These are phyloP conservation scores for Inonotus obliquus DNA, from an alignment of 1,284 basidiomycete genomes.

Conservation along the genomic window DNA sequence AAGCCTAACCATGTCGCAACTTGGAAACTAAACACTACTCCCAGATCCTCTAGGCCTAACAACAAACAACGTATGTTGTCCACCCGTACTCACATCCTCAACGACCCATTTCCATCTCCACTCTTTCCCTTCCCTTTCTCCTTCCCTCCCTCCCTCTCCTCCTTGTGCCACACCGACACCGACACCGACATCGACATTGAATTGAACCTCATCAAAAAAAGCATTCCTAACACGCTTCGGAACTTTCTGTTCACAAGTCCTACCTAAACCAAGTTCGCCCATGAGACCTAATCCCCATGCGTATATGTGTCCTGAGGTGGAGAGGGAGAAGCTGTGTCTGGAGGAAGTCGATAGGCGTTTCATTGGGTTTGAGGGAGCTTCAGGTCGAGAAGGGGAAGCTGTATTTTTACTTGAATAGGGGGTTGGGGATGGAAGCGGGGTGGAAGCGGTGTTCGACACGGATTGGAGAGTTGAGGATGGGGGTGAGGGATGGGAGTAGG, in stretches of 20 bases:
- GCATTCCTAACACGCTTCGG: slow-evolving; percentile 22
- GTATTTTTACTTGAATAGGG: background rate
- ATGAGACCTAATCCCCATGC: slow-evolving; percentile 48
- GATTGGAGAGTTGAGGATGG: slow-evolving; percentile 26
- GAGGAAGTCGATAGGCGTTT: slow-evolving; percentile 44
- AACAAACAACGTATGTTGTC: slow-evolving; percentile 39
- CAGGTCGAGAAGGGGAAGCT: background rate
- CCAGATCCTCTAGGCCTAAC: slow-evolving; percentile 5
- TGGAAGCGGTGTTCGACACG: slow-evolving; percentile 35
- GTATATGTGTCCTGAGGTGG: slow-evolving; percentile 43
- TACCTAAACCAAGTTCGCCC: slow-evolving; percentile 36
- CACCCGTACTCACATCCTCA: slow-evolving; percentile 36
- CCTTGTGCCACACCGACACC: too few relatives aligned
- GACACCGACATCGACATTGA: too few relatives aligned
- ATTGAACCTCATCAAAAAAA: slow-evolving; percentile 30
- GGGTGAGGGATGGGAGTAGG: slow-evolving; percentile 20
- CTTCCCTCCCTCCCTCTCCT: too few relatives aligned
- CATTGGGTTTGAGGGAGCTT: slow-evolving; percentile 33
- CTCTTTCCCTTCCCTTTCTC: background rate
- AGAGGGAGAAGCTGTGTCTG: slow-evolving; percentile 49
- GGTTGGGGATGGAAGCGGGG: slow-evolving; percentile 20
- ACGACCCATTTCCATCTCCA: slow-evolving; percentile 29
- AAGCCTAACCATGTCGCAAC: too few relatives aligned
- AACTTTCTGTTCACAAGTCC: slow-evolving; percentile 24
- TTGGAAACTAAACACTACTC: too few relatives aligned